Evolutionary conservation across 2,329 filamentous ascomycete genomes (phyloP).

Genomic region (Ambrosiella beaveri): DNA sequence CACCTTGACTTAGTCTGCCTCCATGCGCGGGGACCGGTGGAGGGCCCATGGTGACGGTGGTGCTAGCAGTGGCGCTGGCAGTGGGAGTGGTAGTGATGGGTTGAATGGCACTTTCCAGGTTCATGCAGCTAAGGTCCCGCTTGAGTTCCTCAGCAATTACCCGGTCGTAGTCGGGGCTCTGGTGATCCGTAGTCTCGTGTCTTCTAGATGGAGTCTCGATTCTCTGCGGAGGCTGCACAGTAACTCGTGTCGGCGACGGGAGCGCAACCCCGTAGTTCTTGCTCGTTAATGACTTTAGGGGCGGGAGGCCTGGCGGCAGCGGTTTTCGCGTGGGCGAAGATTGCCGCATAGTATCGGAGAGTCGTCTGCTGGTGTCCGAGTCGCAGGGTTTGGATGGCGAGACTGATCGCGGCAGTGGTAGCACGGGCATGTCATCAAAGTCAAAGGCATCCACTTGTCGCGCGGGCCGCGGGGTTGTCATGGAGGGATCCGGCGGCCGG

Average conservation of each 20-base stretch:
- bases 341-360: slow-evolving; percentile 32
- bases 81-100: background rate
- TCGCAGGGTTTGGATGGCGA: slow-evolving; percentile 32
- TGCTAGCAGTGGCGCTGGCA: no score
- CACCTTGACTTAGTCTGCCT: slow-evolving; percentile 5
- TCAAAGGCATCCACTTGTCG: slow-evolving; percentile 30
- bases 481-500: slow-evolving; percentile 60
- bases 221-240: slow-evolving; percentile 30
- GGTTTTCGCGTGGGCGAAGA: slow-evolving; percentile 43
- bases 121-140: slow-evolving; percentile 41
- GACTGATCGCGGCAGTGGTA: background rate
- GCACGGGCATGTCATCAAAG: slow-evolving; percentile 28
- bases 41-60: background rate
- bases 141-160: slow-evolving; percentile 46
- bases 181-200: slow-evolving; percentile 14
- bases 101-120: slow-evolving; percentile 26
- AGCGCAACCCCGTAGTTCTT: slow-evolving; percentile 12
- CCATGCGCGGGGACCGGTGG: slow-evolving; percentile 9
- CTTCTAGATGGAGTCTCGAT: slow-evolving; percentile 11
- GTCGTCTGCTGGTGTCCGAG: slow-evolving; percentile 32
- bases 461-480: slow-evolving; percentile 52
- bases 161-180: slow-evolving; percentile 43
- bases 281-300: slow-evolving; percentile 3
- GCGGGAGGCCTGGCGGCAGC: slow-evolving; percentile 20
- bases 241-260: slow-evolving; percentile 40